These are phyloP conservation scores for Chionographis japonica DNA, from an alignment of 106 monocot species.

Conservation along the genomic window DNA sequence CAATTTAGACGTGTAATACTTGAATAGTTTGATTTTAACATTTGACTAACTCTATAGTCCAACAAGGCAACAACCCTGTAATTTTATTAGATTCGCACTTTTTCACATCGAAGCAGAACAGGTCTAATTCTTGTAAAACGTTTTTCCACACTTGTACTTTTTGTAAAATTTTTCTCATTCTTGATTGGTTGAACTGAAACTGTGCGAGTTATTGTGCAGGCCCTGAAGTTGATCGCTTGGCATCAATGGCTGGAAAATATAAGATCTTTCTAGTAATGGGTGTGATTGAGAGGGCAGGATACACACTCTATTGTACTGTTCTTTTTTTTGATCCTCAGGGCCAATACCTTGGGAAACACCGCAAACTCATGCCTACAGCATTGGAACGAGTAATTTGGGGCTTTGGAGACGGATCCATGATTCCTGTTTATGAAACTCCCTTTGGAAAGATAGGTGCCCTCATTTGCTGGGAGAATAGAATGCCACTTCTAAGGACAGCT, in stretches of 20 bases:
- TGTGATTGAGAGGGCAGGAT: constrained; percentile 86
- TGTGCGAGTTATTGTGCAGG: constrained; percentile 29
- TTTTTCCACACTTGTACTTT: too few species aligned
- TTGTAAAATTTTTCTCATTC: not conserved
- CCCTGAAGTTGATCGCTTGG: constrained; percentile 84
- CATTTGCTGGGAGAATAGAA: constrained; percentile 99
- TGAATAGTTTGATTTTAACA: too few species aligned
- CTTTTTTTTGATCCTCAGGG: constrained; percentile 89
- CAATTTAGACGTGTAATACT: too few species aligned
- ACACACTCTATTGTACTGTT: constrained; percentile 92
- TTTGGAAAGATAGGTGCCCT: constrained; percentile 90
- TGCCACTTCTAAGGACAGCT: constrained; percentile 91
- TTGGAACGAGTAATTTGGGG: constrained; percentile 96
- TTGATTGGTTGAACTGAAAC: not conserved
- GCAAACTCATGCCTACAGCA: constrained; percentile 91
- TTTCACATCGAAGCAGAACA: too few species aligned
- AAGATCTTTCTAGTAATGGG: constrained; percentile 95
- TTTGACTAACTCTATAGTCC: too few species aligned
- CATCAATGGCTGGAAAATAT: constrained; percentile 85
- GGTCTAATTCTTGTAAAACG: too few species aligned
- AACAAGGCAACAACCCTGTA: too few species aligned
- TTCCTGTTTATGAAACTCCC: constrained; percentile 89
- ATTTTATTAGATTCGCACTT: too few species aligned
- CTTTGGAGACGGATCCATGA: constrained; percentile 96
- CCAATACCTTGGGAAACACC: constrained; percentile 82